Evolutionary conservation across 192 early-diverging fungal genomes (phyloP), one percentile per base, ranked within the genome.

Genomic region (Rhizophagus prolifer): DNA sequence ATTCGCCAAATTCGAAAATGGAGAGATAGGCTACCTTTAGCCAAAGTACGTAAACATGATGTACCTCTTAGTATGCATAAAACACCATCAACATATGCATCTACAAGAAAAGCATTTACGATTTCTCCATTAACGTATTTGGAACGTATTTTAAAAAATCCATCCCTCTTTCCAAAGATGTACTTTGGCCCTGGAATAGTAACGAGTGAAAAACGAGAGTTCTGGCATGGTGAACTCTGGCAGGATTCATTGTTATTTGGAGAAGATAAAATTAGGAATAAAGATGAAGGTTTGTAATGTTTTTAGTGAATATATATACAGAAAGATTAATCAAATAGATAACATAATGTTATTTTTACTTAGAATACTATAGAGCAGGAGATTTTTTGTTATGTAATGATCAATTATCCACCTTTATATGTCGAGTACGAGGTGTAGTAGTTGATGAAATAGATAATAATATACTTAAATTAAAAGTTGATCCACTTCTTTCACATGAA

Each of bases 41-140:
- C 14, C 16, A 21, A 72, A 58, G 16, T 72, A 34, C 26, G 10
- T 9, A 54, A 41, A 14, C 6, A 72, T 72, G 46, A 72, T 23
- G 19, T 72, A 8, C 23, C 66, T 38, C 3, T 58, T 58, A 54
- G 5, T 58, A 58, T 21, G 16, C 12, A 72, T 50, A 28, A 54
- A 28, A 58, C 26, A 25, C 9, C 14, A 25, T 72, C 28, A n/a
- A 72, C 28, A 26, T 47, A 14, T 58, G 7, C 19, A 41, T 41
- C 28, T 23, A 72, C 70, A 13, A 72, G n/a, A 72, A 30, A n/a
- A 26, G 50, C 50, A 58, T 72, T 58, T 72, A 30, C 47, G 4
- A 72, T 72, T 23, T 72, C 50, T 58, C 36, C 10, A 19, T 31
- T 50, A 31, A 25, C 4, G 28, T 13, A 50, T 58, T 4, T 72